Conservation (phyloP, 805 yeast genomes). For the Scheffersomyces amazonensis region DNA sequence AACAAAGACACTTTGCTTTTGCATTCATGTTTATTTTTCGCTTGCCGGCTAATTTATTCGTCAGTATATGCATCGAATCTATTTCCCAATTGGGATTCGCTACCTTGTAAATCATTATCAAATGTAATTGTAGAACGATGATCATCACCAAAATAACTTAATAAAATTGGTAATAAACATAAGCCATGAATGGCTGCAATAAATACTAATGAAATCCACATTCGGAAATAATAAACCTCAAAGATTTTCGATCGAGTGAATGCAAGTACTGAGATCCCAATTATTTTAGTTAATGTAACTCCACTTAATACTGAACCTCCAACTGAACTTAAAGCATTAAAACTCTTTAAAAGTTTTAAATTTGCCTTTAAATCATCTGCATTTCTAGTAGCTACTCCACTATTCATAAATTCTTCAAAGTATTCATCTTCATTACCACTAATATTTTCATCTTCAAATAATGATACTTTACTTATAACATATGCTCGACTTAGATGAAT, state of each 20-base stretch:
- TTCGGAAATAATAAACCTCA: conserved; percentile 86
- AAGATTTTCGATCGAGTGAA: conserved; percentile 86
- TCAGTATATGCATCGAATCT: no score
- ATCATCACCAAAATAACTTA: conserved; percentile 42
- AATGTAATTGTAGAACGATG: conserved; percentile 2
- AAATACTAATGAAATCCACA: conserved; percentile 84
- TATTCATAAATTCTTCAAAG: conserved; percentile 13
- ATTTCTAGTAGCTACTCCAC: not conserved
- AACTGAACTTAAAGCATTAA: conserved; percentile 66
- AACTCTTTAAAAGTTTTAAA: conserved; percentile 29
- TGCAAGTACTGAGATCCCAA: conserved; percentile 84
- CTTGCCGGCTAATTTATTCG: no score
- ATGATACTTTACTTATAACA: conserved; percentile 42
- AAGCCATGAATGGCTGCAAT: conserved; percentile 79
- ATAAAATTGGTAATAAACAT: conserved; percentile 71
- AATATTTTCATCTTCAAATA: conserved; percentile 10
- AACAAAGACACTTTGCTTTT: no score
- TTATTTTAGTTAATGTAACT: conserved; percentile 81
- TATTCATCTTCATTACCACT: conserved; percentile 11
- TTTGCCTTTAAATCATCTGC: conserved; percentile 1
- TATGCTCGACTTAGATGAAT: conserved; percentile 83
- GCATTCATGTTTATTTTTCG: no score
- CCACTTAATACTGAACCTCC: conserved; percentile 93
- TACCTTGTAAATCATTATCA: conserved; percentile 1
- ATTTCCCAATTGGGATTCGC: no score